phyloP scores from a whole-genome alignment of 371 early-diverging fungal species.

The Coemansia sp. region DNA sequence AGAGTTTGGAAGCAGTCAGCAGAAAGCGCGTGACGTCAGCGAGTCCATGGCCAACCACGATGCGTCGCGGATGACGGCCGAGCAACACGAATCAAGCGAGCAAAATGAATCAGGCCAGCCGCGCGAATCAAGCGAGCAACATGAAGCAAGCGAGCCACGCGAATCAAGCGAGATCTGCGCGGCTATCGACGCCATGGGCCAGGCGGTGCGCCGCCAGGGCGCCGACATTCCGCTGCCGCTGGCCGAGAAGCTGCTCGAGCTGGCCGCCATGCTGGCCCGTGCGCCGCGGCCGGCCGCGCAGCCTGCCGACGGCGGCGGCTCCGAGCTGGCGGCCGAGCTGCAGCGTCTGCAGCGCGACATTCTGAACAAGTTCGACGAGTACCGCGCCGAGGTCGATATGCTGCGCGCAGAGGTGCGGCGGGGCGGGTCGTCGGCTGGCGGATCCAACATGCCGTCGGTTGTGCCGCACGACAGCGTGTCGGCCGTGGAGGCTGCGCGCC shows the following conservation, averaged over 20 bases:
- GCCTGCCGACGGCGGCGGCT: not conserved
- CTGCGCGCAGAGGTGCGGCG: conserved; percentile 39
- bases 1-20: not conserved
- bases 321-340: conserved; percentile 17
- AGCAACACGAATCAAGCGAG: not conserved
- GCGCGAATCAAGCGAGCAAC: too few relatives aligned
- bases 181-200: not conserved
- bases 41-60: conserved; percentile 4
- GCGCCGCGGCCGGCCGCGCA: conserved; percentile 10
- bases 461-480: conserved; percentile 36
- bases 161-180: not conserved
- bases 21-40: not conserved
- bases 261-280: conserved; percentile 15
- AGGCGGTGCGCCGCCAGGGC: not conserved
- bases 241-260: conserved; percentile 31
- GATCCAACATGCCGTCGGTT: not conserved
- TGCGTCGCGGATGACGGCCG: not conserved
- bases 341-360: conserved; percentile 25
- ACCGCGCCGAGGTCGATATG: conserved; percentile 27
- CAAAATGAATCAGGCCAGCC: too few relatives aligned
- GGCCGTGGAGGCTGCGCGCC: not conserved
- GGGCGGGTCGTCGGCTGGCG: not conserved
- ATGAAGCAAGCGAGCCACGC: too few relatives aligned
- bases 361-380: conserved; percentile 29
- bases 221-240: conserved; percentile 20